Base-by-base conservation (phyloP, 495 filamentous ascomycete species). In the Aspergillus funiculosus region DNA sequence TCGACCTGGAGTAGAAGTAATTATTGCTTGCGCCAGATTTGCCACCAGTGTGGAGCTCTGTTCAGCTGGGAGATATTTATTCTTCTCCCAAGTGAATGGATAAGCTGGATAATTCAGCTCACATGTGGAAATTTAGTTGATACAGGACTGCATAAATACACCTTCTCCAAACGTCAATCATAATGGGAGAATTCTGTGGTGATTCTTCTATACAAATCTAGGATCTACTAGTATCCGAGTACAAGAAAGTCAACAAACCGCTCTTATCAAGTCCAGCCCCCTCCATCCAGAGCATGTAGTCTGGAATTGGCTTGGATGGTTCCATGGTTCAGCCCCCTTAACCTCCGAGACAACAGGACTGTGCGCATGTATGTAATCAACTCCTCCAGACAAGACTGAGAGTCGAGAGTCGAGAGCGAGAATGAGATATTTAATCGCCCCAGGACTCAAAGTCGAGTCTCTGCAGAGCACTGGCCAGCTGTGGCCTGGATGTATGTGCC, bases 51-150 rank as follows among this genome's bases (percentile, higher is more conserved):
- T 40, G 41, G 41, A 41, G n/a, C 42, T 3, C 15, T 6, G 17
- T 51, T 51, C 48, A 51, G 48, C 48, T 51, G 41, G 41, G 4
- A 21, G 3, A 50, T 17, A 44, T 39, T 19, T 31, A 29, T 14
- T 13, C 21, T 21, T 37, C 15, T 8, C 17, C 31, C 2, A 34
- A 2, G 14, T 6, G 13, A 34, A 34, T 34, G 7, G 19, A 38
- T 20, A 38, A 22, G 22, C 1, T 8, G 5, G 22, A 21, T 22
- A 6, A 22, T 21, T 10, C 35, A 20, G 20, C 35, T 38, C n/a
- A 38, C 35, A 38, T 38, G 3, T 38, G 35, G 17, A 38, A 22
- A 19, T 2, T 10, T n/a, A 28, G 8, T 3, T 9, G 8, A 28
- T 9, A 9, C 26, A 28, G 1, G 8, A 28, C n/a, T 1, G 1